Evolutionary conservation across 2,329 filamentous ascomycete genomes (phyloP).

Genomic region (Fusarium humuli): DNA sequence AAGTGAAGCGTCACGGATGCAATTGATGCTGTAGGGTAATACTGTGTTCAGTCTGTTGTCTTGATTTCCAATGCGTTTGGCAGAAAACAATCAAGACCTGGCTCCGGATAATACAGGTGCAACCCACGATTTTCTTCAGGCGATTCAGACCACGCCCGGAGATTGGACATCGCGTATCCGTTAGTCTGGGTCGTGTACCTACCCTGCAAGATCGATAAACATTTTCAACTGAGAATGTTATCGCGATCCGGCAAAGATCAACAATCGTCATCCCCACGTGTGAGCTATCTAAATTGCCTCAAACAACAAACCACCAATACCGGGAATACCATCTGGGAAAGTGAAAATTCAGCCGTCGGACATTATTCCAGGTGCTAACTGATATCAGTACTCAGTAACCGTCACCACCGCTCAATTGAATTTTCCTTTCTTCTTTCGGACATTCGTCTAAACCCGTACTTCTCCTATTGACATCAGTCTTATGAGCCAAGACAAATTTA

Average conservation of each 20-base stretch:
- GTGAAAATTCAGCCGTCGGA: neutral
- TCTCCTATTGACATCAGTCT: neutral
- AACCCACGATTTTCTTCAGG: too few relatives aligned
- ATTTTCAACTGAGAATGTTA: neutral
- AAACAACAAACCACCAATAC: rapidly evolving
- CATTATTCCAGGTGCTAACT: neutral
- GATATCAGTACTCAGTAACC: rapidly evolving
- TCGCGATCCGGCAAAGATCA: neutral
- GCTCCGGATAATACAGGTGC: too few relatives aligned
- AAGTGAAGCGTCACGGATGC: rapidly evolving
- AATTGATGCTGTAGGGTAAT: rapidly evolving
- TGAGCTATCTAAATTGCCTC: rapidly evolving
- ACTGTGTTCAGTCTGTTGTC: neutral
- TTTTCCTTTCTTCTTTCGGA: neutral
- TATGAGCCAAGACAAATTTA: neutral
- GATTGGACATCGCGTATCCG: too few relatives aligned
- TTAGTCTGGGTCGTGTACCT: rapidly evolving
- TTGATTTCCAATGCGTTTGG: too few relatives aligned
- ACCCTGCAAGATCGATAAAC: neutral
- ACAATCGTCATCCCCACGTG: neutral
- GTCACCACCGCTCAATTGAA: neutral
- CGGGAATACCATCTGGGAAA: rapidly evolving
- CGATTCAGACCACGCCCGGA: too few relatives aligned
- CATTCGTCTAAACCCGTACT: neutral
- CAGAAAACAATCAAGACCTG: too few relatives aligned